Percentiles rank a stretch among this genome's conserved stretches.
Conservation (phyloP, 2,329 filamentous ascomycete species). For the Aspergillus vadensis region DNA sequence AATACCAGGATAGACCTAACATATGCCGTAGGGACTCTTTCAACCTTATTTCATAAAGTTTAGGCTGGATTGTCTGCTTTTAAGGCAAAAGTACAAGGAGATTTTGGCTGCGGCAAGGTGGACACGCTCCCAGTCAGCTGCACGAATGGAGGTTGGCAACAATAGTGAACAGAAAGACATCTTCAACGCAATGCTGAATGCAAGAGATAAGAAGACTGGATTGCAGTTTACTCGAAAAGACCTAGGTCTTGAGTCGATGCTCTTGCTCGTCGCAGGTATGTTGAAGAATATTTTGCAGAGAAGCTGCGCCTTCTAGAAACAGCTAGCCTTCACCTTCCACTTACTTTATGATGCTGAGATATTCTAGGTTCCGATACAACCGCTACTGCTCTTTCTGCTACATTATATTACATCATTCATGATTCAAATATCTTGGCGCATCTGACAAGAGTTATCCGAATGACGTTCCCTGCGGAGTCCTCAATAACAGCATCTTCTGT, state of each 20-base stretch:
- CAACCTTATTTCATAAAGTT: not conserved
- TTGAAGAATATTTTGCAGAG: too few species aligned
- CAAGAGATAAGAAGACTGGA: not conserved
- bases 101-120: not conserved
- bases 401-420: not conserved
- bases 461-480: not conserved
- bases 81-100: not conserved
- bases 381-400: not conserved
- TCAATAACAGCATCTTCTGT: not conserved
- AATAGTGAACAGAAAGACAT: not conserved
- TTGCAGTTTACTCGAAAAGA: constrained; percentile 4
- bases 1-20: not conserved
- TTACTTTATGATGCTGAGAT: too few species aligned
- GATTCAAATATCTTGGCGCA: not conserved
- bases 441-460: not conserved
- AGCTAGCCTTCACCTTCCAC: too few species aligned
- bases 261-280: not conserved
- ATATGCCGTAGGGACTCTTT: not conserved
- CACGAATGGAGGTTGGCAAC: not conserved
- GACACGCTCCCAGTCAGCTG: not conserved
- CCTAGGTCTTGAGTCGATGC: constrained; percentile 1
- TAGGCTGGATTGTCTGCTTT: not conserved
- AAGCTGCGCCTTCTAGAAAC: too few species aligned
- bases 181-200: not conserved
- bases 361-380: constrained; percentile 6